phyloP scores from a whole-genome alignment of 306 rosid genomes.

The Acacia acuminata region DNA sequence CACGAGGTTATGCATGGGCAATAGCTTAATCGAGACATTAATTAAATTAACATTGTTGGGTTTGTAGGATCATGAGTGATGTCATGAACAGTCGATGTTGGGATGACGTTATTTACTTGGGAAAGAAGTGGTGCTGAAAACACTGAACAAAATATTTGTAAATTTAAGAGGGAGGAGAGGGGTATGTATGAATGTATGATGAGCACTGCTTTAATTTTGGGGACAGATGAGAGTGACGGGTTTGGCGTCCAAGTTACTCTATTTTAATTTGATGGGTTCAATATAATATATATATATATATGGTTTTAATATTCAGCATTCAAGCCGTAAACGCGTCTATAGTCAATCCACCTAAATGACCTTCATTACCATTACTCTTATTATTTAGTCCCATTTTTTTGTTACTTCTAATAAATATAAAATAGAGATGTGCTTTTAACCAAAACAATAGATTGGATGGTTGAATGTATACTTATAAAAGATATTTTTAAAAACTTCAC shows the following conservation, averaged over 20 bases:
- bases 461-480: no score
- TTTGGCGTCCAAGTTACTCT: slow-evolving; percentile 1
- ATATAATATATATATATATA: not conserved
- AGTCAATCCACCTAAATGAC: slow-evolving; percentile 3
- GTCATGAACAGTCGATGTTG: not conserved
- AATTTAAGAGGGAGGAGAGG: not conserved
- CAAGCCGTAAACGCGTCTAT: not conserved
- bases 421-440: no score
- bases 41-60: no score
- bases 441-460: no score
- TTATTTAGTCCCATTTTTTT: no score
- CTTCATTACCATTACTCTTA: not conserved
- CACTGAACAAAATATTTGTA: not conserved
- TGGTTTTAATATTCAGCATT: slow-evolving; percentile 12
- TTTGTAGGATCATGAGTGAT: not conserved
- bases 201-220: not conserved
- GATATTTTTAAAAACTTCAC: no score
- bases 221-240: not conserved
- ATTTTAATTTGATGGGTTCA: slow-evolving; percentile 21
- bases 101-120: not conserved
- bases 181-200: no score
- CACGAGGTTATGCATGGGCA: no score
- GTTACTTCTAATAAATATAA: no score
- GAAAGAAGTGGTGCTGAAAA: not conserved
- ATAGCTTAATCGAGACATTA: not conserved